Evolutionary conservation across 805 yeast genomes (phyloP), one percentile per base, ranked within the genome.

Genomic region (Yueomyces sinensis): DNA sequence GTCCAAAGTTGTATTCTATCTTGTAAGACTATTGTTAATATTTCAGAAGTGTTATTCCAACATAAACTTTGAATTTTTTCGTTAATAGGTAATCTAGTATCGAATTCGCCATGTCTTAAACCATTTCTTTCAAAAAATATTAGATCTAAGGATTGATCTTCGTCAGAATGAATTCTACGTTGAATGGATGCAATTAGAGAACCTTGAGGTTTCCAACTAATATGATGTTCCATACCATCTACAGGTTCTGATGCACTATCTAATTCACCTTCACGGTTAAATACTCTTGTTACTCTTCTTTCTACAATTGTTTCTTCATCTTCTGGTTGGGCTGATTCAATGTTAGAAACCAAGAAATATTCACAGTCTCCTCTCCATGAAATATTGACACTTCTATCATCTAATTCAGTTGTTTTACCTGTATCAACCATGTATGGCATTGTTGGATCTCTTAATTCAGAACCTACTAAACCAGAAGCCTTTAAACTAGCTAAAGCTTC

Each of bases 291-390:
- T 13, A 79, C 87, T 56, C 98, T 71, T 52, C 94, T 67, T 30
- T 62, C 58, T 13, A 57, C 52, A 37, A 41, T 48, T 17, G 45
- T 60, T 32, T 32, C 62, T 9, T 56, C 54, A 13, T 56, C 63
- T 23, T 58, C 60, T 42, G 65, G 70, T 13, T 56, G 58, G 3
- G 63, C 52, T 9, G 63, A 61, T 46, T 81, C 94, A 23, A 75
- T 57, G 1, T 79, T 63, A 17, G 77, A 69, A 2, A 91, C 63
- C 1, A 81, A 73, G 45, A 91, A 78, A 49, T 60, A 86, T 43
- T 82, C 87, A 49, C 95, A 81, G 53, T 91, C 98, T 13, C 96
- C 95, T 50, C 98, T 72, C 99, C 99, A 91, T 29, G 94, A 75
- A 14, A 91, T 68, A 31, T 60, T 55, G 5, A 62, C 62, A 4